Percentiles rank a stretch among this genome's conserved stretches.
Conservation (phyloP, 805 yeast species). For the Ascoidea tarda region DNA sequence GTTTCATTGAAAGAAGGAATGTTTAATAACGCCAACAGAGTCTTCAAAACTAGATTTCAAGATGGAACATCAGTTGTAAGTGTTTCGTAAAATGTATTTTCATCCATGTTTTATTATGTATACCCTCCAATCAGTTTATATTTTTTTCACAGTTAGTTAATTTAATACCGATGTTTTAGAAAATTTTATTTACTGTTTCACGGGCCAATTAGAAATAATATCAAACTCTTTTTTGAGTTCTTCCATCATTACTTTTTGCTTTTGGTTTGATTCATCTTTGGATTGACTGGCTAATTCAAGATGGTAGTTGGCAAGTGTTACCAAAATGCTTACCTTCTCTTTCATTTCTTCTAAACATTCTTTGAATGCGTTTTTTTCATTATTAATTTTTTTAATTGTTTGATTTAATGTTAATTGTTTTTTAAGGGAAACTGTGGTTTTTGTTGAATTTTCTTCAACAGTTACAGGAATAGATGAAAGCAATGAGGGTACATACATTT, state of each 20-base stretch:
- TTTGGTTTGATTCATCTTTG: too few relatives aligned
- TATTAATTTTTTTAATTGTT: not conserved
- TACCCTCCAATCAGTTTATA: too few relatives aligned
- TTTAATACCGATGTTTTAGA: too few relatives aligned
- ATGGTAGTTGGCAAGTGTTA: too few relatives aligned
- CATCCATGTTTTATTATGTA: too few relatives aligned
- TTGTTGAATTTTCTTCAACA: not conserved
- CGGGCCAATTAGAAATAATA: too few relatives aligned
- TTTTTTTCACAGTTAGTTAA: too few relatives aligned
- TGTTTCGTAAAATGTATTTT: conserved; percentile 29
- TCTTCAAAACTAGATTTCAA: conserved; percentile 86
- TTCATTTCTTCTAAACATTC: not conserved
- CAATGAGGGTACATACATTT: not conserved
- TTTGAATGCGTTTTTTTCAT: not conserved
- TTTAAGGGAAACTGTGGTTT: not conserved
- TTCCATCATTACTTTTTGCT: too few relatives aligned
- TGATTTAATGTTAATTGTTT: too few relatives aligned
- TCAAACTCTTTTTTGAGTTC: too few relatives aligned
- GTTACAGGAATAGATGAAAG: not conserved
- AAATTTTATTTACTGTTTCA: too few relatives aligned
- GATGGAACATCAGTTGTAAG: conserved; percentile 93
- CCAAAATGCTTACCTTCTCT: not conserved
- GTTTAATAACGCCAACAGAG: conserved; percentile 94
- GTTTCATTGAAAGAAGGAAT: conserved; percentile 96
- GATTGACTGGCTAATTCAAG: too few relatives aligned